Evolutionary conservation across 1,284 basidiomycete species (phyloP).

Genomic region (Pholiota adiposa): DNA sequence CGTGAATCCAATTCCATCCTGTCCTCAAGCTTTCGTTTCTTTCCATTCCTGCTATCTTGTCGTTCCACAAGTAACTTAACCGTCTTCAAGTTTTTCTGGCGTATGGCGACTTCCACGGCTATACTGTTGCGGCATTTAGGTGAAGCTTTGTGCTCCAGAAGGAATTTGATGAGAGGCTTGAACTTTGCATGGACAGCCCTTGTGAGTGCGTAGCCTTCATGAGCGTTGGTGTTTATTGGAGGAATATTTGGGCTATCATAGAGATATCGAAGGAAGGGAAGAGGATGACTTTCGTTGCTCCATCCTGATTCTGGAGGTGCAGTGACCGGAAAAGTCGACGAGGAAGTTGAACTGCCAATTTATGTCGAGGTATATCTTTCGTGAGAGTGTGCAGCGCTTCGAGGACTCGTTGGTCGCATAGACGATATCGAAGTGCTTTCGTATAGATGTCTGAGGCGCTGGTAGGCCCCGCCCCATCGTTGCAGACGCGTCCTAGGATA

Average conservation of each 20-base stretch:
- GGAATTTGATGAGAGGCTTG: constrained; percentile 64
- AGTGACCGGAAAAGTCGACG: constrained; percentile 63
- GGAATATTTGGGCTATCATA: constrained; percentile 45
- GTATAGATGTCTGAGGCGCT: constrained; percentile 41
- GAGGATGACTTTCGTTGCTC: constrained; percentile 52
- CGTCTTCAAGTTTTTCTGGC: constrained; percentile 65
- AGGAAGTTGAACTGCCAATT: constrained; percentile 49
- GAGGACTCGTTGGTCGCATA: constrained; percentile 64
- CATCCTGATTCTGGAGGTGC: constrained; percentile 34
- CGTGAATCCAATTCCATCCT: constrained; percentile 55
- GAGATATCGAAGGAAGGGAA: constrained; percentile 66
- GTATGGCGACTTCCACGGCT: constrained; percentile 77
- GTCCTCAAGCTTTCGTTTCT: constrained; percentile 62
- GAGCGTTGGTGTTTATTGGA: constrained; percentile 56
- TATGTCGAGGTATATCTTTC: constrained; percentile 9
- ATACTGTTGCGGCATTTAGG: constrained; percentile 63
- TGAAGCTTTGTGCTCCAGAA: constrained; percentile 75
- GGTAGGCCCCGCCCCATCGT: constrained; percentile 14
- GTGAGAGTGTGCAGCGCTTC: constrained; percentile 45
- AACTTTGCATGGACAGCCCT: constrained; percentile 73
- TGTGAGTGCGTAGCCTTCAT: constrained; percentile 79
- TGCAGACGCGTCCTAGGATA: constrained; percentile 46
- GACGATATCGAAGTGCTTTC: constrained; percentile 62
- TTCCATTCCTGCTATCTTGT: constrained; percentile 35
- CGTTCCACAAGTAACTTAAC: constrained; percentile 79